Conservation (phyloP, 345 rosid genomes). For the Erysimum cheiranthoides region DNA sequence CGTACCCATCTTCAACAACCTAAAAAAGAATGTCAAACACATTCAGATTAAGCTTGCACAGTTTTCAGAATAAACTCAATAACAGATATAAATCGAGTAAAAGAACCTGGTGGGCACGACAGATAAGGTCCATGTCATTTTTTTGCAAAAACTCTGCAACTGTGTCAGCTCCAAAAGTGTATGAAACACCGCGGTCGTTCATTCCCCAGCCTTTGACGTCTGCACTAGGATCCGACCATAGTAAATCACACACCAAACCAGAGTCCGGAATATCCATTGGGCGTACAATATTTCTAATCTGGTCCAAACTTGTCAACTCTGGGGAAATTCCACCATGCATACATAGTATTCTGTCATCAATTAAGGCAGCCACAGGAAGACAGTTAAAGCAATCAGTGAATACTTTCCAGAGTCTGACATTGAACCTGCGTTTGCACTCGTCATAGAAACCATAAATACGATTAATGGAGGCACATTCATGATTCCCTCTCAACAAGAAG, state of each 20-base stretch:
- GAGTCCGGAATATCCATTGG: slow-evolving; percentile 88
- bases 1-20: slow-evolving; percentile 97
- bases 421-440: slow-evolving; percentile 90
- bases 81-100: not conserved
- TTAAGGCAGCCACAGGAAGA: slow-evolving; percentile 86
- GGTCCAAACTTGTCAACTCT: slow-evolving; percentile 70
- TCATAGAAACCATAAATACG: slow-evolving; percentile 94
- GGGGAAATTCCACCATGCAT: slow-evolving; percentile 99
- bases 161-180: slow-evolving; percentile 81
- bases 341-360: slow-evolving; percentile 89
- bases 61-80: not conserved
- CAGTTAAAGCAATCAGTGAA: slow-evolving; percentile 94
- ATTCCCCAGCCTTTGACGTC: slow-evolving; percentile 88
- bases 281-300: slow-evolving; percentile 74
- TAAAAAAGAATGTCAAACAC: slow-evolving; percentile 33
- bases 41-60: slow-evolving; percentile 2
- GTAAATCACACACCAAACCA: slow-evolving; percentile 90
- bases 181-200: slow-evolving; percentile 93
- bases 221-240: slow-evolving; percentile 91
- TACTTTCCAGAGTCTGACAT: slow-evolving; percentile 76
- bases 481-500: slow-evolving; percentile 86
- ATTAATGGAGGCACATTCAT: slow-evolving; percentile 88
- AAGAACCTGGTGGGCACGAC: slow-evolving; percentile 91
- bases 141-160: slow-evolving; percentile 73
- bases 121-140: slow-evolving; percentile 90